Evolutionary conservation across 1,284 basidiomycete genomes (phyloP).

Genomic region (Malassezia cuniculi): DNA sequence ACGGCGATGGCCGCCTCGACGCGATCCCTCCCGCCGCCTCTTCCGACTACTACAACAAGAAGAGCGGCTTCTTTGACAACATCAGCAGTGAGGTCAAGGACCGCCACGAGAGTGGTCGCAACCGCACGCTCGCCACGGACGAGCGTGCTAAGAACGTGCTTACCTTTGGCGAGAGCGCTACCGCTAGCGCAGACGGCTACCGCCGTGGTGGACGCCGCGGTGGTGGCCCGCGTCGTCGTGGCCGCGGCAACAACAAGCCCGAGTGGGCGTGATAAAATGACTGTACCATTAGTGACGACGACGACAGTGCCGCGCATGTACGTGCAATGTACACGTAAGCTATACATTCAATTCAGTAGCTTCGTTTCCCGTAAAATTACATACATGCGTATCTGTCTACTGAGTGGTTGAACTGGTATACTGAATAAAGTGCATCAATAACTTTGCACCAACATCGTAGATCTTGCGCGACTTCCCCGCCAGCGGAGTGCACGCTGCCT

Average conservation of each 20-base stretch:
- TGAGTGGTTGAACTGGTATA: no score
- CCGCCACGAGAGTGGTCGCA: slow-evolving; percentile 18
- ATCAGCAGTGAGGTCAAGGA: slow-evolving; percentile 40
- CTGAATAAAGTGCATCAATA: no score
- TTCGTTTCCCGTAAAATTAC: no score
- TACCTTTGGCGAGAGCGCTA: slow-evolving; percentile 38
- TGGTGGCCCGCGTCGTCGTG: slow-evolving; percentile 3
- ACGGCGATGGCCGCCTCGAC: slow-evolving; percentile 13
- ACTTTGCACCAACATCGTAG: no score
- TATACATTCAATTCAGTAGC: no score
- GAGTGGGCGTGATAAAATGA: slow-evolving; percentile 14
- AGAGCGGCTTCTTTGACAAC: slow-evolving; percentile 40
- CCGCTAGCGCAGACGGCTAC: slow-evolving; percentile 3
- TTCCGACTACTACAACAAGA: slow-evolving; percentile 38
- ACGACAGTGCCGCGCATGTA: no score
- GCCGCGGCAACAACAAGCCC: slow-evolving; percentile 2
- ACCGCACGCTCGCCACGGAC: slow-evolving; percentile 10
- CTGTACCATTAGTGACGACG: no score
- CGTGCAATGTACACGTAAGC: no score
- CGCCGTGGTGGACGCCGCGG: slow-evolving; percentile 1
- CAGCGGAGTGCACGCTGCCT: no score
- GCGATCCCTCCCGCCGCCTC: slow-evolving; percentile 27
- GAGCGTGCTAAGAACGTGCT: slow-evolving; percentile 38
- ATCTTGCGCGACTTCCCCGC: no score
- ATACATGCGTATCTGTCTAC: no score